Evolutionary conservation across 257 asterid species (phyloP).

Genomic region (Cruciata laevipes): DNA sequence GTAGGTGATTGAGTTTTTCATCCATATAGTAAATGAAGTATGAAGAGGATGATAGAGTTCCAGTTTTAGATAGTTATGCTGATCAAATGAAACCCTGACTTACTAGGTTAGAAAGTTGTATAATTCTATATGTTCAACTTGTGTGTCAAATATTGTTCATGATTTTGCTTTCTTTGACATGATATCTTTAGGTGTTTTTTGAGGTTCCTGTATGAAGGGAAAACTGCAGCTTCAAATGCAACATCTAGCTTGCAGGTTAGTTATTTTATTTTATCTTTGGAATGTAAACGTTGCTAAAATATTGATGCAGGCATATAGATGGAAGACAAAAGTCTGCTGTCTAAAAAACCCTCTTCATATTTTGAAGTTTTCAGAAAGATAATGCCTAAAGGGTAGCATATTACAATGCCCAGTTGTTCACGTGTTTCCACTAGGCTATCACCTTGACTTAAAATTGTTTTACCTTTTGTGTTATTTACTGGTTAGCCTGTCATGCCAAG

Average conservation of each 20-base stretch:
- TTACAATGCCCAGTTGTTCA: background rate
- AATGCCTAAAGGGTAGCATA: background rate
- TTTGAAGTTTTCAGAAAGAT: background rate
- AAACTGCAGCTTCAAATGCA: constrained; percentile 46
- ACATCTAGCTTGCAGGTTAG: constrained; percentile 90
- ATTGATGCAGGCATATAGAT: background rate
- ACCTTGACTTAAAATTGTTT: background rate
- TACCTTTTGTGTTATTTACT: background rate
- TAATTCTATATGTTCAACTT: background rate
- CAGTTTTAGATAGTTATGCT: background rate
- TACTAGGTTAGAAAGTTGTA: background rate
- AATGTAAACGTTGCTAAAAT: background rate
- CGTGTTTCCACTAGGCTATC: background rate
- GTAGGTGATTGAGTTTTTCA: too few species aligned
- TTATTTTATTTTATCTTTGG: constrained; percentile 1
- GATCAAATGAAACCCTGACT: background rate
- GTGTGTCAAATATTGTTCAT: constrained; percentile 3
- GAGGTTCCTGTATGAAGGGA: constrained; percentile 76
- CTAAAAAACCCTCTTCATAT: too few species aligned
- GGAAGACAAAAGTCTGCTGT: background rate
- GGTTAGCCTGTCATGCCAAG: background rate
- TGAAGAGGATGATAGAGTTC: background rate
- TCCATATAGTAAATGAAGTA: too few species aligned
- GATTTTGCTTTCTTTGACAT: constrained; percentile 5
- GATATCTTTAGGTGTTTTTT: constrained; percentile 62